Conservation (phyloP, 2,329 filamentous ascomycete genomes). For the Teratosphaeria zuluensis region DNA sequence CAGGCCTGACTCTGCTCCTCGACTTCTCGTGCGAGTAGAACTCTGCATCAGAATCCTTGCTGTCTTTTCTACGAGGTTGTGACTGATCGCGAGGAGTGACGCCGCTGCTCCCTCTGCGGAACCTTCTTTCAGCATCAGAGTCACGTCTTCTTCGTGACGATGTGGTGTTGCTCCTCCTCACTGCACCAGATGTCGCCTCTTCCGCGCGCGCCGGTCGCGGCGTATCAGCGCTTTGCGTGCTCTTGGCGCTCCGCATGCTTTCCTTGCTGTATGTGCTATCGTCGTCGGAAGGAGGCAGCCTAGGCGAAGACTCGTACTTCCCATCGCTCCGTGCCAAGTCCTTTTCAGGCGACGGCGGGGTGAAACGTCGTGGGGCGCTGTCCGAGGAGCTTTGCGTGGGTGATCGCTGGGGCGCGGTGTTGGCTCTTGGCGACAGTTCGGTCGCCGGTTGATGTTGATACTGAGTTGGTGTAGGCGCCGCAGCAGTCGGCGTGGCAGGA, state of each 20-base stretch:
- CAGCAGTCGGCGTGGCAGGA: slow-evolving; percentile 17
- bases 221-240: slow-evolving; percentile 14
- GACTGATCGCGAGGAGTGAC: slow-evolving; percentile 1
- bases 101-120: background rate
- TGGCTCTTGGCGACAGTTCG: slow-evolving; percentile 13
- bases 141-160: background rate
- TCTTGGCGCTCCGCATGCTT: slow-evolving; percentile 10
- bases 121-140: background rate
- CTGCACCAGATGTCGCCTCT: background rate
- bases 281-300: slow-evolving; percentile 23
- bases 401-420: slow-evolving; percentile 20
- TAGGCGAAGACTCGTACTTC: slow-evolving; percentile 25
- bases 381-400: slow-evolving; percentile 33
- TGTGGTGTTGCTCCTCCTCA: slow-evolving; percentile 11
- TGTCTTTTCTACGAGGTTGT: slow-evolving; percentile 7
- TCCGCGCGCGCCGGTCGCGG: slow-evolving; percentile 12
- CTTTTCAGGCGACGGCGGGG: slow-evolving; percentile 43
- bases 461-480: slow-evolving; percentile 17
- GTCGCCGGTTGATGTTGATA: slow-evolving; percentile 23
- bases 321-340: slow-evolving; percentile 5
- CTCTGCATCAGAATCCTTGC: slow-evolving; percentile 7
- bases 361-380: slow-evolving; percentile 42
- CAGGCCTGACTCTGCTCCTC: slow-evolving; percentile 3
- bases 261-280: slow-evolving; percentile 12
- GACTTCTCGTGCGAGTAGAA: slow-evolving; percentile 2